Conservation (phyloP, 257 asterid genomes). For the Ophiorrhiza pumila region DNA sequence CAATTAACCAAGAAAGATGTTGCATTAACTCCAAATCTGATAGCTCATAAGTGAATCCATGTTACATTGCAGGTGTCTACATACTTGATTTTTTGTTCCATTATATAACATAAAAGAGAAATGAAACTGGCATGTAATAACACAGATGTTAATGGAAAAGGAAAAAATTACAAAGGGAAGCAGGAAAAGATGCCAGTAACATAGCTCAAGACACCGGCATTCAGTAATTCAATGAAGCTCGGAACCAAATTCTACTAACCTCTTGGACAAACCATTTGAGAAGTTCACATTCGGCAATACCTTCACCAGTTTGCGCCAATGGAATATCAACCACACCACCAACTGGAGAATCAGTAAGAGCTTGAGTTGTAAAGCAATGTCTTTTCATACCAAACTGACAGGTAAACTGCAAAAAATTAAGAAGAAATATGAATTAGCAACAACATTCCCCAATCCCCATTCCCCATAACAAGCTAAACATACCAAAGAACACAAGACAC, state of each 20-base stretch:
- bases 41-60: neutral
- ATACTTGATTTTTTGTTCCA: neutral
- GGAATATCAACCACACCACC: slow-evolving; percentile 71
- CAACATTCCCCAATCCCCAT: neutral
- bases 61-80: neutral
- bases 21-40: neutral
- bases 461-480: neutral
- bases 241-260: slow-evolving; percentile 47
- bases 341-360: slow-evolving; percentile 37
- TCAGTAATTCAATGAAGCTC: neutral
- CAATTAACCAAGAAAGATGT: neutral
- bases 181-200: neutral
- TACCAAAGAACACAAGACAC: neutral
- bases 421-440: slow-evolving; percentile 3
- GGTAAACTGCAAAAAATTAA: slow-evolving; percentile 35
- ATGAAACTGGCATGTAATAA: neutral
- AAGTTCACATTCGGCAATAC: slow-evolving; percentile 98
- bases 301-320: slow-evolving; percentile 99
- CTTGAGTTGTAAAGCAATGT: slow-evolving; percentile 52
- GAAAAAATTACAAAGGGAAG: neutral
- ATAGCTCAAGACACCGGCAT: neutral
- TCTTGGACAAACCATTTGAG: slow-evolving; percentile 90
- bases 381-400: slow-evolving; percentile 39
- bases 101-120: neutral
- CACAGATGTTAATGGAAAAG: neutral